A percentile compares a stretch with the other conserved stretches of the same genome.
Conservation (phyloP, 1,284 basidiomycete species). For the Coniferiporia sulphurascens region DNA sequence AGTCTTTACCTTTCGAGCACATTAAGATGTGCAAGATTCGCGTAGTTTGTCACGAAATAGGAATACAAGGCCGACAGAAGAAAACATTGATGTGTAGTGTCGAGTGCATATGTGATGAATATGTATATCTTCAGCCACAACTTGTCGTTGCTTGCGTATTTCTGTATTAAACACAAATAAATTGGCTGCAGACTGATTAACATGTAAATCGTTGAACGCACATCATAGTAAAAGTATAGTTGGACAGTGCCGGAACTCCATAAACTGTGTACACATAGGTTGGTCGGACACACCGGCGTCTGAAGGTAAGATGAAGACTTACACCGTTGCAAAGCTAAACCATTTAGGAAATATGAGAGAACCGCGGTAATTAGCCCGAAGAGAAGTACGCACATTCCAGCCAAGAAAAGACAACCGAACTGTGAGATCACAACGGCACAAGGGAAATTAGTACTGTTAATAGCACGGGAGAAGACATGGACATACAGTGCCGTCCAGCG, state of each 20-base stretch:
- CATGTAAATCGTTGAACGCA: neutral
- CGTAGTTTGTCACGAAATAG: constrained; percentile 8
- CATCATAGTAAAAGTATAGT: constrained; percentile 14
- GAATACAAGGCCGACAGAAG: neutral
- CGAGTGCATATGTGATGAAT: constrained; percentile 1
- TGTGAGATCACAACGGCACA: too few species aligned
- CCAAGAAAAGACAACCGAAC: too few species aligned
- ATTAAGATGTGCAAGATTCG: neutral
- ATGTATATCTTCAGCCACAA: neutral
- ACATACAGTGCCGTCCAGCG: too few species aligned
- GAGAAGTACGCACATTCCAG: too few species aligned
- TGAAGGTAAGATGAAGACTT: too few species aligned
- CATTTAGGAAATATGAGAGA: too few species aligned
- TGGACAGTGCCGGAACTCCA: constrained; percentile 13
- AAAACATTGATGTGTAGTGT: constrained; percentile 7
- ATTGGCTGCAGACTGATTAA: too few species aligned
- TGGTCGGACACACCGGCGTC: neutral
- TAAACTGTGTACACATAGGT: neutral
- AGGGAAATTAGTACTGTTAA: too few species aligned
- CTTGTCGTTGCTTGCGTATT: neutral
- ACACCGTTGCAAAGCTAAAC: too few species aligned
- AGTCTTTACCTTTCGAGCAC: neutral
- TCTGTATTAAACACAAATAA: neutral
- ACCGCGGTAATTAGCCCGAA: too few species aligned
- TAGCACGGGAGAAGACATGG: too few species aligned